Percentiles rank a stretch among this genome's conserved stretches.
phyloP scores from a whole-genome alignment of 2,329 filamentous ascomycete genomes.

The Emergomyces pasteurianus region DNA sequence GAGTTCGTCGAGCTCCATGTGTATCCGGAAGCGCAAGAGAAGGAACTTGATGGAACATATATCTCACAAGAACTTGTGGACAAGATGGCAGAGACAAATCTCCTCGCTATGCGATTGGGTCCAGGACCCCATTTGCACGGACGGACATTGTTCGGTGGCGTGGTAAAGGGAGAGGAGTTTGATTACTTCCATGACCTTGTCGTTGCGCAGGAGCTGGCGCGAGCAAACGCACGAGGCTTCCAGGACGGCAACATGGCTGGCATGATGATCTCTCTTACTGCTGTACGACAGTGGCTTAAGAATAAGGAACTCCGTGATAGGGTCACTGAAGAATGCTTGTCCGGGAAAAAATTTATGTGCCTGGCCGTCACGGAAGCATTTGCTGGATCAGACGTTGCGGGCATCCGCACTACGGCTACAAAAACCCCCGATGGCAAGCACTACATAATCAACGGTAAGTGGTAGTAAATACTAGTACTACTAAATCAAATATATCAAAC shows the following conservation, averaged over 20 bases:
- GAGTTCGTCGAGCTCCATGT: slow-evolving; percentile 48
- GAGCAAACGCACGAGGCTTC: slow-evolving; percentile 62
- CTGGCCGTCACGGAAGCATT: slow-evolving; percentile 83
- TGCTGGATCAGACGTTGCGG: slow-evolving; percentile 53
- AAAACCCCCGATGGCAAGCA: slow-evolving; percentile 33
- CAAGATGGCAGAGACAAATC: slow-evolving; percentile 59
- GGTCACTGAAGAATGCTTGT: slow-evolving; percentile 60
- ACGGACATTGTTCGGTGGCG: slow-evolving; percentile 51
- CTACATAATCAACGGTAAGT: slow-evolving; percentile 49
- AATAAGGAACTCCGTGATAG: slow-evolving; percentile 54
- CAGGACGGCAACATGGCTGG: slow-evolving; percentile 80
- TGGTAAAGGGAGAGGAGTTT: slow-evolving; percentile 64
- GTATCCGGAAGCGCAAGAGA: slow-evolving; percentile 47
- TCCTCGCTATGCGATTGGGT: slow-evolving; percentile 72
- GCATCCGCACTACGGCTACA: slow-evolving; percentile 50
- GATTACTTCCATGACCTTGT: slow-evolving; percentile 82
- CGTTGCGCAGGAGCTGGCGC: slow-evolving; percentile 58
- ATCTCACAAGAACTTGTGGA: slow-evolving; percentile 62
- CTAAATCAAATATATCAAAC: not conserved
- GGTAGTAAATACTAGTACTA: too few relatives aligned
- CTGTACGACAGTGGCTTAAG: slow-evolving; percentile 65
- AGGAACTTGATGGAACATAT: slow-evolving; percentile 51
- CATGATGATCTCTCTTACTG: slow-evolving; percentile 71
- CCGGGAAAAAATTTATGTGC: slow-evolving; percentile 77
- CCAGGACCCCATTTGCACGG: slow-evolving; percentile 73